Evolutionary conservation across 257 asterid genomes (phyloP).

Genomic region (Solanum appendiculatum): DNA sequence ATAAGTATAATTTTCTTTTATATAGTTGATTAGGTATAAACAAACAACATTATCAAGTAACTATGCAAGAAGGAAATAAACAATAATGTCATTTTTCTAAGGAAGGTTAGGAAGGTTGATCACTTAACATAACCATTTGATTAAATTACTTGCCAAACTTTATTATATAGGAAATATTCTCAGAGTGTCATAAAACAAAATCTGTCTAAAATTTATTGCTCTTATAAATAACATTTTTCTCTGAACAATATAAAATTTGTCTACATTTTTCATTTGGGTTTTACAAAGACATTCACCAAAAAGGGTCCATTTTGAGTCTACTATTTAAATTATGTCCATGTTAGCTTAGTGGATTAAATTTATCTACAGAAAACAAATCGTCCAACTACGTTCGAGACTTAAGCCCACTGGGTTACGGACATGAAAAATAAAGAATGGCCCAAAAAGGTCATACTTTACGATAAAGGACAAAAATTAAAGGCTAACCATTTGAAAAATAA

Average conservation of each 20-base stretch:
- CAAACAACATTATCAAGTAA: neutral
- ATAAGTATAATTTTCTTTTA: neutral
- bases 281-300: neutral
- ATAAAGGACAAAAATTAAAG: neutral
- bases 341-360: neutral
- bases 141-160: neutral
- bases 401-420: neutral
- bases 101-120: neutral
- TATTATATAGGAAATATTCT: neutral
- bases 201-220: neutral
- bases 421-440: neutral
- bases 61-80: neutral
- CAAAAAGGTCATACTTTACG: neutral
- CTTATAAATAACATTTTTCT: neutral
- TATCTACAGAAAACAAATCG: too few relatives aligned
- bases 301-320: neutral
- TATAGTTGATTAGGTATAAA: neutral
- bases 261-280: neutral
- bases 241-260: neutral
- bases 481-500: too few relatives aligned
- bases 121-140: neutral
- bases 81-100: neutral
- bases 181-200: neutral
- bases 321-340: neutral
- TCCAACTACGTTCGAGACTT: too few relatives aligned